These are phyloP conservation scores for Corinectria fuckeliana DNA, from an alignment of 2,329 filamentous ascomycete species.

Conservation along the genomic window DNA sequence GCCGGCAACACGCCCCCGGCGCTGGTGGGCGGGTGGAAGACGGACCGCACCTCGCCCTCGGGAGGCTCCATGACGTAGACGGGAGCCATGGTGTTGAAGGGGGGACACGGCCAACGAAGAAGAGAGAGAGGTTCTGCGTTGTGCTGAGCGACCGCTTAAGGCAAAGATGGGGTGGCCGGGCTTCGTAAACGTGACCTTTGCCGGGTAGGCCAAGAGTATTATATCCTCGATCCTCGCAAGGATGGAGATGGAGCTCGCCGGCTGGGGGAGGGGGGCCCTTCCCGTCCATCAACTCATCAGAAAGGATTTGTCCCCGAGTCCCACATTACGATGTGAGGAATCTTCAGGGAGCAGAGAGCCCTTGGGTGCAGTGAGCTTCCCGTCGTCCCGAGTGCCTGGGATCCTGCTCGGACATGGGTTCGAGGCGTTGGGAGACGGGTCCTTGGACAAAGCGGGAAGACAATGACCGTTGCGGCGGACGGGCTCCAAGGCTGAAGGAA, in stretches of 20 bases:
- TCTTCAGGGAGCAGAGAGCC: constrained; percentile 13
- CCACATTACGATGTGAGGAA: constrained; percentile 18
- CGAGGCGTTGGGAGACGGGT: not conserved
- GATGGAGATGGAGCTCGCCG: constrained; percentile 1
- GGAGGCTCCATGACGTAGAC: constrained; percentile 54
- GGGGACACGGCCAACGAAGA: not conserved
- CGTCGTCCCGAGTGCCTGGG: constrained; percentile 4
- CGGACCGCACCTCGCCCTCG: constrained; percentile 31
- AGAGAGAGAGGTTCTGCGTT: not conserved
- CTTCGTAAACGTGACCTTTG: not conserved
- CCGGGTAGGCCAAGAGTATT: constrained; percentile 23
- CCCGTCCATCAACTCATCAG: constrained; percentile 8
- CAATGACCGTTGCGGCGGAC: constrained; percentile 18
- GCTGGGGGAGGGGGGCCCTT: constrained; percentile 3
- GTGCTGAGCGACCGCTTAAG: constrained; percentile 17
- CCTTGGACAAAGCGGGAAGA: not conserved
- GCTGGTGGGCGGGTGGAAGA: constrained; percentile 30
- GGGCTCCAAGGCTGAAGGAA: constrained; percentile 19
- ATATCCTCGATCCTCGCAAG: constrained; percentile 18
- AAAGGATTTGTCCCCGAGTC: constrained; percentile 3
- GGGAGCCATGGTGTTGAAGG: constrained; percentile 49
- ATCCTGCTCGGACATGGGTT: constrained; percentile 9
- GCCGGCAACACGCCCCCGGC: constrained; percentile 30
- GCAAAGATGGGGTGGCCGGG: constrained; percentile 15
- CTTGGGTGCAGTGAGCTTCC: not conserved